phyloP scores from a whole-genome alignment of 176 grass and related monocot species.

The Panicum miliaceum region DNA sequence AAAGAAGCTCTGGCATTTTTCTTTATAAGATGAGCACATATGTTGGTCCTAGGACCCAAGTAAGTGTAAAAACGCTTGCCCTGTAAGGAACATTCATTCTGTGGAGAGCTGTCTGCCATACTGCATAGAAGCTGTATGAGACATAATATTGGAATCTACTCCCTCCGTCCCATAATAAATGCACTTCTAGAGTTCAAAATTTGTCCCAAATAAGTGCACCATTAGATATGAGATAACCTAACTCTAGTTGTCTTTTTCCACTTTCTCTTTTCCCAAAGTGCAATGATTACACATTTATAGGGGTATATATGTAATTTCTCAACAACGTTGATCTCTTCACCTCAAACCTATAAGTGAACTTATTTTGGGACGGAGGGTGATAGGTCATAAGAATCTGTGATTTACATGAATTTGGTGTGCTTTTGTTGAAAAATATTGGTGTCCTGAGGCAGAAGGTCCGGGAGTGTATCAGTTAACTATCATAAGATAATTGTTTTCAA shows the following conservation, averaged over 20 bases:
- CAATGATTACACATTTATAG: no score
- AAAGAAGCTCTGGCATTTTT: neutral
- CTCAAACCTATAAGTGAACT: no score
- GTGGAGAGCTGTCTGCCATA: neutral
- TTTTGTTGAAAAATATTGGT: slow-evolving; percentile 5
- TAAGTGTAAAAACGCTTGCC: neutral
- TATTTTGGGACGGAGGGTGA: no score
- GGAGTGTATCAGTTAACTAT: neutral
- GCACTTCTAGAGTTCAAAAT: no score
- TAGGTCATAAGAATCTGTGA: neutral
- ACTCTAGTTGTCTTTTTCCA: no score
- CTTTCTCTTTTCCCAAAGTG: no score
- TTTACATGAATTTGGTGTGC: neutral
- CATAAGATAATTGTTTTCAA: neutral
- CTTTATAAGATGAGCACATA: neutral
- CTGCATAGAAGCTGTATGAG: neutral
- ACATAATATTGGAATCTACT: neutral
- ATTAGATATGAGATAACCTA: no score
- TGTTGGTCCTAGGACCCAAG: neutral
- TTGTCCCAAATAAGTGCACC: no score
- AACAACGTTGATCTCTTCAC: no score
- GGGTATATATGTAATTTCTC: no score
- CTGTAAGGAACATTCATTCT: neutral
- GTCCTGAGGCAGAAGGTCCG: neutral
- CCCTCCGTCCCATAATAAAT: no score